Percentiles rank a stretch among this genome's conserved stretches.
phyloP scores from a whole-genome alignment of 495 filamentous ascomycete species.

The Xylaria venustula region DNA sequence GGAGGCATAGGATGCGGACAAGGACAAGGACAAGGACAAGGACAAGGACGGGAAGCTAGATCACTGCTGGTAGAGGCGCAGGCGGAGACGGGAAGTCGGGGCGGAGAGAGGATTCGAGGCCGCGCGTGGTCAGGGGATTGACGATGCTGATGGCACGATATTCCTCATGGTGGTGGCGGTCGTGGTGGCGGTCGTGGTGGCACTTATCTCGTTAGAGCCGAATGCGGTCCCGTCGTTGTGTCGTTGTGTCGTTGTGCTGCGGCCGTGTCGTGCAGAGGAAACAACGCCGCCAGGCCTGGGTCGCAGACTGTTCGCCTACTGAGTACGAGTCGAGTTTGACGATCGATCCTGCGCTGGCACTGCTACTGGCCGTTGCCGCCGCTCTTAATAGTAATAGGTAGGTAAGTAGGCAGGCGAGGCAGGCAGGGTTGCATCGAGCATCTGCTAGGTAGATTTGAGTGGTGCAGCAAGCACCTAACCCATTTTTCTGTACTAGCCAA shows the following conservation, averaged over 20 bases:
- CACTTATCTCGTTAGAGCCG: slow-evolving; percentile 1
- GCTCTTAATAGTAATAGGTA: neutral
- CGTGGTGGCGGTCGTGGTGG: no score
- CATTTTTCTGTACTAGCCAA: neutral
- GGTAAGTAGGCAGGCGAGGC: neutral
- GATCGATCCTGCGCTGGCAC: neutral
- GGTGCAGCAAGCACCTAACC: slow-evolving; percentile 1
- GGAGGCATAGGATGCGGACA: slow-evolving; percentile 20
- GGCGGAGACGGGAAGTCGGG: neutral
- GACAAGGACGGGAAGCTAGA: neutral
- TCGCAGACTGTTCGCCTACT: neutral
- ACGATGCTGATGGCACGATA: slow-evolving; percentile 2
- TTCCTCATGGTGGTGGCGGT: slow-evolving; percentile 14
- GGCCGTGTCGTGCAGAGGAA: neutral
- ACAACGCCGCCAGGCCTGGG: neutral
- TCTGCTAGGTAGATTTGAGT: neutral
- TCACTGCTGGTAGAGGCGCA: neutral
- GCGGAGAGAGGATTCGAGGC: neutral
- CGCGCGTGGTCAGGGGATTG: slow-evolving; percentile 13
- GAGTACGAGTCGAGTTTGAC: neutral
- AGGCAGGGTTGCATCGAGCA: neutral
- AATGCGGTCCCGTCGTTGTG: neutral
- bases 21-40: slow-evolving; percentile 6
- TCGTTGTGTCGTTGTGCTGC: neutral
- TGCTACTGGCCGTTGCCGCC: neutral